Conservation (phyloP, 2,329 filamentous ascomycete genomes). For the Pseudocercospora ulei region DNA sequence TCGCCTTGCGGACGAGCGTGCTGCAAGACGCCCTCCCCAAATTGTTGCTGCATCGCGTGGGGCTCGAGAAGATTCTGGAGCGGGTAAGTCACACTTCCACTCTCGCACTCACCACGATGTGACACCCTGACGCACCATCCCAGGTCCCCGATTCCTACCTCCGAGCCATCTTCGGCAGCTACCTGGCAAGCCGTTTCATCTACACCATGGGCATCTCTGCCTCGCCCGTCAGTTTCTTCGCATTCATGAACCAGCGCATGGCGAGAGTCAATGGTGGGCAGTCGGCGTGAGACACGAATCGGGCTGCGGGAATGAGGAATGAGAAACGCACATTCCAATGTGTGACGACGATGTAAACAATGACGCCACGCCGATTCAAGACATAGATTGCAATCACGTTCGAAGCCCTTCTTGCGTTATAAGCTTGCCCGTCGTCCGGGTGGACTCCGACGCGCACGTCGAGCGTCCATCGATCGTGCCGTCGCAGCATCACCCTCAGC, state of each 20-base stretch:
- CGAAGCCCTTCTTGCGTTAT: conserved; percentile 2
- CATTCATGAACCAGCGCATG: conserved; percentile 57
- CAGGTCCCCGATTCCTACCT: conserved; percentile 84
- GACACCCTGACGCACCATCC: neutral
- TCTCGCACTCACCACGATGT: neutral
- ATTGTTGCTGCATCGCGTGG: conserved; percentile 77
- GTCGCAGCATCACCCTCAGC: neutral
- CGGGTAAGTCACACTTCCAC: conserved; percentile 47
- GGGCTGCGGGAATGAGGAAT: conserved; percentile 12
- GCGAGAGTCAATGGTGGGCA: conserved; percentile 19
- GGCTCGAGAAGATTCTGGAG: conserved; percentile 73
- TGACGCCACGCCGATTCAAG: conserved; percentile 6
- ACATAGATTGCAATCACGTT: conserved; percentile 9
- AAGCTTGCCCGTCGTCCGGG: neutral
- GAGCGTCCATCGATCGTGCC: neutral
- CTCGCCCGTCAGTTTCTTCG: conserved; percentile 96
- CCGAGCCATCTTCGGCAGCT: conserved; percentile 89
- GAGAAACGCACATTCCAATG: conserved; percentile 8
- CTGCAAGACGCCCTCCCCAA: conserved; percentile 77
- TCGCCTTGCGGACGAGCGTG: conserved; percentile 65
- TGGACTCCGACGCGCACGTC: too few relatives aligned
- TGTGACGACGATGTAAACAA: conserved; percentile 12
- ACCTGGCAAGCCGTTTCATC: conserved; percentile 87
- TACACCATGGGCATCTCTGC: conserved; percentile 89
- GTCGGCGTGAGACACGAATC: conserved; percentile 1